These are phyloP conservation scores for Yamadazyma olivae DNA, from an alignment of 805 yeast species.

Conservation along the genomic window DNA sequence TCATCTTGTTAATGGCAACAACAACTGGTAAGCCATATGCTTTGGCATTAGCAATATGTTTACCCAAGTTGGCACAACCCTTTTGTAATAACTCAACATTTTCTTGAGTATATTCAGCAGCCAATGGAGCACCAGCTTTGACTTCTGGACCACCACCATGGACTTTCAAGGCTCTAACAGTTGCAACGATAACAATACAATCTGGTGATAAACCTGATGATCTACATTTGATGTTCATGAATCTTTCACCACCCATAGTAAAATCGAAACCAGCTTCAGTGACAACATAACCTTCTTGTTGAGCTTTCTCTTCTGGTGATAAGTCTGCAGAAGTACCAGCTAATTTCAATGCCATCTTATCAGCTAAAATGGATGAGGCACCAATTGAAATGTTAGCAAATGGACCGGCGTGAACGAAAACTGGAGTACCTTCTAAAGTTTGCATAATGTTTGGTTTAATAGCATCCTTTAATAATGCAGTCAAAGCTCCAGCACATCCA, in stretches of 20 bases:
- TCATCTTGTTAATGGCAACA: conserved; percentile 89
- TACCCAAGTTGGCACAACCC: conserved; percentile 86
- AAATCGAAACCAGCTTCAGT: conserved; percentile 90
- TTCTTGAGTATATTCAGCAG: conserved; percentile 76
- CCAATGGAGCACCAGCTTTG: conserved; percentile 86
- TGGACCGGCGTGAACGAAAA: conserved; percentile 85
- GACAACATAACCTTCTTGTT: conserved; percentile 69
- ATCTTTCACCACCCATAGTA: conserved; percentile 91
- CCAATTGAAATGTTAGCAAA: conserved; percentile 87
- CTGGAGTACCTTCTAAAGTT: conserved; percentile 86
- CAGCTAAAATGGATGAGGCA: conserved; percentile 81
- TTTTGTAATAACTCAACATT: conserved; percentile 71
- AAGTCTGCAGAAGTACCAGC: conserved; percentile 62
- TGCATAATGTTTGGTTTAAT: conserved; percentile 85
- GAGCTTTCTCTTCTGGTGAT: conserved; percentile 38
- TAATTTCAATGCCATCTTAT: conserved; percentile 74
- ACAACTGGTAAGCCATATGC: conserved; percentile 88
- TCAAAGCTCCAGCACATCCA: conserved; percentile 83
- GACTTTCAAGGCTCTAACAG: conserved; percentile 92
- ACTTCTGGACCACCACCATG: conserved; percentile 99
- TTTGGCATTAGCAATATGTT: conserved; percentile 84
- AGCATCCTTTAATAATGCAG: conserved; percentile 78
- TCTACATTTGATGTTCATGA: conserved; percentile 82
- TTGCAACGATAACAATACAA: conserved; percentile 90
- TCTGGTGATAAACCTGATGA: conserved; percentile 86